Conservation (phyloP, 1,139 yeast species). For the Kodamaea derodonti region DNA sequence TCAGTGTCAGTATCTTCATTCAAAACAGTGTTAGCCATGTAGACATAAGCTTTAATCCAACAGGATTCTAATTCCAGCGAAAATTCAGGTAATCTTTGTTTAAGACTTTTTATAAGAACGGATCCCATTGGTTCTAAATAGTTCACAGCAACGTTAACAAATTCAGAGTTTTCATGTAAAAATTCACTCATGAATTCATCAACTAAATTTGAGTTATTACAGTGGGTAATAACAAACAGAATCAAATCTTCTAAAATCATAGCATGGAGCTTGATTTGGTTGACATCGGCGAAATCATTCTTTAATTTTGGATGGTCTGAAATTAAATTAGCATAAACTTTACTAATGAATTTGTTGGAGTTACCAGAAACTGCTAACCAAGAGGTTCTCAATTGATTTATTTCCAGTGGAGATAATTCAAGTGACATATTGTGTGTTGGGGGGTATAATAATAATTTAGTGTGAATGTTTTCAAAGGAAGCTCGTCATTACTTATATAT, state of each 20-base stretch:
- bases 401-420: constrained; percentile 5
- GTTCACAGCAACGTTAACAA: constrained; percentile 22
- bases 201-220: constrained; percentile 26
- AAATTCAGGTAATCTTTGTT: constrained; percentile 13
- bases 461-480: too few species aligned
- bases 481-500: too few species aligned
- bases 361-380: constrained; percentile 24
- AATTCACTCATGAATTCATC: constrained; percentile 35
- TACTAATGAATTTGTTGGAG: constrained; percentile 25
- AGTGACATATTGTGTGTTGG: background rate
- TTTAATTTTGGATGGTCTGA: constrained; percentile 27
- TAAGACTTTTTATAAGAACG: constrained; percentile 35
- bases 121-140: constrained; percentile 46
- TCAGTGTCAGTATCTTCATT: constrained; percentile 13
- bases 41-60: constrained; percentile 42
- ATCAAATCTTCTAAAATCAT: constrained; percentile 36
- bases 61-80: constrained; percentile 31
- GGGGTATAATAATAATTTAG: too few species aligned
- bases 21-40: constrained; percentile 37
- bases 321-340: constrained; percentile 33
- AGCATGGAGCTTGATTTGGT: constrained; percentile 28
- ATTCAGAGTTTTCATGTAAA: constrained; percentile 28
- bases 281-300: constrained; percentile 22
- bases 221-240: constrained; percentile 28
- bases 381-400: constrained; percentile 4